Conservation (phyloP, 495 filamentous ascomycete genomes). For the Saxispiralis lemnorum region DNA sequence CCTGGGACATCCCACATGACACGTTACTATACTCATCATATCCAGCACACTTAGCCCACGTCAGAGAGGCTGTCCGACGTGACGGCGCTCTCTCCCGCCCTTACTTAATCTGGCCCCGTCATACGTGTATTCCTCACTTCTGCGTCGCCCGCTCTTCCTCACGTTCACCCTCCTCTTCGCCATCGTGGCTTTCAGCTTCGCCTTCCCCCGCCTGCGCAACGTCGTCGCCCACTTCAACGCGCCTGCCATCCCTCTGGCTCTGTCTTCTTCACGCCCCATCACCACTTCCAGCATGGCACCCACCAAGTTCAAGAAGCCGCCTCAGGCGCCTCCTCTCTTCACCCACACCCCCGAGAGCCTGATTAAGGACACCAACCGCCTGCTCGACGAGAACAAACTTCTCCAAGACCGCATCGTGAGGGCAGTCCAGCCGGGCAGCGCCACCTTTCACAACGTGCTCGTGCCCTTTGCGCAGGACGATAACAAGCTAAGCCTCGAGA, state of each 20-base stretch:
- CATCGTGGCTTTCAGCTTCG: constrained; percentile 63
- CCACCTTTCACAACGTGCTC: constrained; percentile 27
- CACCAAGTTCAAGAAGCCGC: constrained; percentile 48
- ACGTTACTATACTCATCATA: too few species aligned
- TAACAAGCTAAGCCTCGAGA: constrained; percentile 25
- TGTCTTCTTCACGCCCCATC: constrained; percentile 27
- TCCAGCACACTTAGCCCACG: too few species aligned
- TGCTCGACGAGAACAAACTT: constrained; percentile 49
- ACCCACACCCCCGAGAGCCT: constrained; percentile 63
- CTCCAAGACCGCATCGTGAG: constrained; percentile 60
- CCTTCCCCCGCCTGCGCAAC: constrained; percentile 44
- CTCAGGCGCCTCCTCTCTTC: constrained; percentile 73
- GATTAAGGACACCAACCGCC: constrained; percentile 53
- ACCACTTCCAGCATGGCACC: constrained; percentile 52
- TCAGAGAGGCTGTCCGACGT: too few species aligned
- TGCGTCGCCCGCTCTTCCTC: constrained; percentile 27
- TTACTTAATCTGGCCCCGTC: constrained; percentile 2
- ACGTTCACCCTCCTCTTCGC: constrained; percentile 42
- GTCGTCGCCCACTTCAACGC: constrained; percentile 35
- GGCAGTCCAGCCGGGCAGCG: constrained; percentile 41
- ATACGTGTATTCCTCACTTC: constrained; percentile 1
- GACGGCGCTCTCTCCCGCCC: neutral
- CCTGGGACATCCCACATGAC: too few species aligned
- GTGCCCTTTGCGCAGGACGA: constrained; percentile 31
- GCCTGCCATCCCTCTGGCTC: constrained; percentile 10